Base-by-base conservation (phyloP, 176 grass and related monocot genomes). In the Lolium rigidum region DNA sequence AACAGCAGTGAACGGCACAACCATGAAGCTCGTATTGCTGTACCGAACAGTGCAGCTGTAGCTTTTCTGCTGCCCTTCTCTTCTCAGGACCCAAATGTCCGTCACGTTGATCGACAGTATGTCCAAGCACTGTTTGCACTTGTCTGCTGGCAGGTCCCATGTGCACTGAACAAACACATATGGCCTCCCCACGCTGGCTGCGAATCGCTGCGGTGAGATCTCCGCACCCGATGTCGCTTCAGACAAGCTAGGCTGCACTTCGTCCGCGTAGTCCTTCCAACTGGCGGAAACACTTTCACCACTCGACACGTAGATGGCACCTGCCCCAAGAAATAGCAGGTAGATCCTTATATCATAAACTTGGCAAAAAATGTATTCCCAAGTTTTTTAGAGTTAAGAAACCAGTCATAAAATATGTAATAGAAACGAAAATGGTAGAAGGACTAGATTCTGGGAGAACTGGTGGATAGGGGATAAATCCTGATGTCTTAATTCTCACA, bases 31-130 rank as follows among this genome's bases (percentile, higher is more conserved):
- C 9, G 18, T 12, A 15, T 81, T 54, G 47, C 62, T 31, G 10
- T 81, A 66, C 46, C 63, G 18, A 18, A 69, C 17, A 12, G 25
- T 26, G 79, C 79, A 81, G 25, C 79, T 81, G 16, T 68, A 81
- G 15, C 24, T 81, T 17, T 50, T 51, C 44, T 22, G 44, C 17
- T 81, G 62, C 1, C 16, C 63, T 9, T 10, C 20, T 4, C 16
- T 7, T n/a, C 1, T 54, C 5, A 54, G 5, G 9, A 4, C 6
- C 8, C 20, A 38, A 9, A 54, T 7, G 46, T 4, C 26, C 4
- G 79, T 68, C 4, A 15, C 6, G 49, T 70, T 83, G 80, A 1
- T 1, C 0, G 51, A 18, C 0, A 63, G 22, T 4, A 63, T 24
- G 10, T 63, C 11, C 21, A 63, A 7, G 21, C 59, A 62, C 59